Evolutionary conservation across 164 flowering plant species (phyloP), one percentile per base, ranked within the genome.

Genomic region (Chimonanthus praecox): DNA sequence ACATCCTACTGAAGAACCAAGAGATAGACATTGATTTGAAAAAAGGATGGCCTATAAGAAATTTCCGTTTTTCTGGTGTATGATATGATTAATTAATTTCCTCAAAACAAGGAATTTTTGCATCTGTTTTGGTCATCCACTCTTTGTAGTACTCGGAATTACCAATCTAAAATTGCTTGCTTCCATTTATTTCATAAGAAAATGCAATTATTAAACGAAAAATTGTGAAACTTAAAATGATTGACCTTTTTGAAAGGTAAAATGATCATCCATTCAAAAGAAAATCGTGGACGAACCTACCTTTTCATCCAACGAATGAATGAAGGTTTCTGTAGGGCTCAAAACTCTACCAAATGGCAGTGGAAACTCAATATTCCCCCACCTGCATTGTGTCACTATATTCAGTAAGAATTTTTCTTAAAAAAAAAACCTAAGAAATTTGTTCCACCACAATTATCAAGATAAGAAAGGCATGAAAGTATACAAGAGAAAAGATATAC

Each of bases 321-420:
- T 78, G 77, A 86, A 89, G 77, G 84, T 83, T 76, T 93, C 98
- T 46, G 94, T 83, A n/a, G 98, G 73, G 70, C 93, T 93, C 81
- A 93, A 46, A 18, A 91, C 93, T 84, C 98, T 84, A 47, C 98
- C 98, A 79, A 93, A 93, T 47, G 98, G 98, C 69, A 93, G 75
- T 7, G 97, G 98, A 75, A 93, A 93, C 75, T 93, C 92, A 4
- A 89, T 78, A 64, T 80, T 66, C 15, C 93, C 97, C 98, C 94
- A 93, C 78, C 98, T 93, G 85, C 76, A 76, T 46, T 46, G 46
- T 9, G 47, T 49, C 13, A 64, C n/a, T 43, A 7, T 15, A 65
- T 65, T 6, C 8, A 47, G 3, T 66, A 16, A 11, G 3, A 44
- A 65, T 44, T 8, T 16, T 43, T 58, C 49, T 33, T 2, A 10